Evolutionary conservation across 805 yeast species (phyloP).

Genomic region (Ogataea trehalophila): DNA sequence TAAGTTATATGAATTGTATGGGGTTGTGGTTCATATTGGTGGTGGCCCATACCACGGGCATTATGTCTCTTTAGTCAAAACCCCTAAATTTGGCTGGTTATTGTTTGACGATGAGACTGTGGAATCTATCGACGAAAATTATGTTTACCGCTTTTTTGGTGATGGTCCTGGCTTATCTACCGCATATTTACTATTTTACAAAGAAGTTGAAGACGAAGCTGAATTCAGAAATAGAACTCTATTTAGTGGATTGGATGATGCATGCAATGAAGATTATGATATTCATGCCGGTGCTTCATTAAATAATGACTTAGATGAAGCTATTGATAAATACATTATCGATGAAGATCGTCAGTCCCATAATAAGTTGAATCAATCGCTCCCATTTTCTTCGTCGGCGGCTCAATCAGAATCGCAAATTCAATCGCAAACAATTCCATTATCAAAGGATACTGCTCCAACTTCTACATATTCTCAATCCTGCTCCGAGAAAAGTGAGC

Average conservation of each 20-base stretch:
- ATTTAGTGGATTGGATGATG: conserved; percentile 27
- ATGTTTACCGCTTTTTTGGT: conserved; percentile 83
- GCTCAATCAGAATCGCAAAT: too few species aligned
- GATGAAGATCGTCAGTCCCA: not conserved
- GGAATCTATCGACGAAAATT: conserved; percentile 77
- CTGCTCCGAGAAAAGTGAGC: too few species aligned
- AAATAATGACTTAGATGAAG: not conserved
- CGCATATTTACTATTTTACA: conserved; percentile 85
- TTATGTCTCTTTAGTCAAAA: conserved; percentile 81
- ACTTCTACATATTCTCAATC: too few species aligned
- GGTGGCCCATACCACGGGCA: conserved; percentile 99
- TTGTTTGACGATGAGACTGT: conserved; percentile 94
- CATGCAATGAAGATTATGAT: conserved; percentile 14
- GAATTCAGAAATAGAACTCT: conserved; percentile 25
- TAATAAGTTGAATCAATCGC: not conserved
- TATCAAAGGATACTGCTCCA: too few species aligned
- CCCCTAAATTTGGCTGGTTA: conserved; percentile 78
- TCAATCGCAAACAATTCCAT: too few species aligned
- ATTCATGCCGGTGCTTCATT: not conserved
- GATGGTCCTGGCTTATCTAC: conserved; percentile 84
- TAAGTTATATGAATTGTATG: conserved; percentile 72
- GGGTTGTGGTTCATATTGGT: conserved; percentile 90
- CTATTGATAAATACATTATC: not conserved
- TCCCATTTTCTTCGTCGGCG: not conserved
- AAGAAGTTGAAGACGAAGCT: conserved; percentile 43